phyloP scores from a whole-genome alignment of 148 eudicot genomes.

The Mesembryanthemum crystallinum region DNA sequence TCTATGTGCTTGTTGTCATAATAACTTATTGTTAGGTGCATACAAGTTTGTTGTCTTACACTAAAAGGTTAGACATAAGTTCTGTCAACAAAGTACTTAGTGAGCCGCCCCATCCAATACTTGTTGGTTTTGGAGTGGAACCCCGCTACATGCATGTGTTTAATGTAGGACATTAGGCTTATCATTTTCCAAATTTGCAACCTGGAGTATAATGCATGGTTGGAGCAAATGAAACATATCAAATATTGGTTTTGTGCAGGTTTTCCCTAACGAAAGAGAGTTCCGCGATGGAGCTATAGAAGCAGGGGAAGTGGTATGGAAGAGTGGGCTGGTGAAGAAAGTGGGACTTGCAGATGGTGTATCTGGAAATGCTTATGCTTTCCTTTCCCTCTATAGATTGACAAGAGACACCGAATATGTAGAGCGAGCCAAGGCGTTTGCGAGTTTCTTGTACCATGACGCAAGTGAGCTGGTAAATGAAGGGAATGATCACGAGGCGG shows the following conservation, averaged over 20 bases:
- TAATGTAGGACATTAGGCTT: no score
- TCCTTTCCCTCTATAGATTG: conserved; percentile 55
- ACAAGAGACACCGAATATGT: conserved; percentile 55
- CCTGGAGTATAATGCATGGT: no score
- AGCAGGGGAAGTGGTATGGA: conserved; percentile 92
- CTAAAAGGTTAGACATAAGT: no score
- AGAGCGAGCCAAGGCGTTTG: conserved; percentile 76
- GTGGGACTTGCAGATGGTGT: conserved; percentile 66
- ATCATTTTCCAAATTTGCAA: no score
- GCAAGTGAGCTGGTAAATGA: conserved; percentile 26
- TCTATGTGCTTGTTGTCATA: no score
- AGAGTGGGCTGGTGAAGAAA: conserved; percentile 63
- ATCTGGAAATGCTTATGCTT: conserved; percentile 70
- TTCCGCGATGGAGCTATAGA: conserved; percentile 73
- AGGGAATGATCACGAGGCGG: conserved; percentile 14
- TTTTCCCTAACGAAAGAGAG: conserved; percentile 54
- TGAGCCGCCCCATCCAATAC: no score
- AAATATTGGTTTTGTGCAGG: conserved; percentile 31
- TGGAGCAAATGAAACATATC: no score
- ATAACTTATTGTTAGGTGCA: no score
- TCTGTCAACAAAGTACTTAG: no score
- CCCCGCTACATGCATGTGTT: no score
- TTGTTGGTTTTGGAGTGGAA: no score
- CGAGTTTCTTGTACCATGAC: conserved; percentile 55
- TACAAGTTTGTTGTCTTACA: no score